Conservation (phyloP, 768 basidiomycete genomes). For the Suillus occidentalis region DNA sequence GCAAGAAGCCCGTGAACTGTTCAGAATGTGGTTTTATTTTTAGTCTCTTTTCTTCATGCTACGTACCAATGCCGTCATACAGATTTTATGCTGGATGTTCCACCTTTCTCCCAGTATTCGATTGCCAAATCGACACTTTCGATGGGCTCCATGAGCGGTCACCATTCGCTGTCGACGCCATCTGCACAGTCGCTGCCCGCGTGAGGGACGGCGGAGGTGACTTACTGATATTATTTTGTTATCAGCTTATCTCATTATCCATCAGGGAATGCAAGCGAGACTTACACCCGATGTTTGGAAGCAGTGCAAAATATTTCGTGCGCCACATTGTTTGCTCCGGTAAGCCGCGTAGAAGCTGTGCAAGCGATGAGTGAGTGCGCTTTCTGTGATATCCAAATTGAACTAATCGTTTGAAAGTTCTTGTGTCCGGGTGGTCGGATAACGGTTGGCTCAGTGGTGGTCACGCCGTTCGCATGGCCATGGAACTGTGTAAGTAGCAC, state of each 20-base stretch:
- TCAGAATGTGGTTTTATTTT: slow-evolving; percentile 60
- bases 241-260: slow-evolving; percentile 13
- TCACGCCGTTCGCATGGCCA: slow-evolving; percentile 96
- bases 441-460: slow-evolving; percentile 95
- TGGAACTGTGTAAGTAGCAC: slow-evolving; percentile 75
- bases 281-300: slow-evolving; percentile 69
- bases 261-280: slow-evolving; percentile 72
- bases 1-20: slow-evolving; percentile 81
- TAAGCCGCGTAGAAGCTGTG: slow-evolving; percentile 81
- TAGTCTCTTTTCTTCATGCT: slow-evolving; percentile 4
- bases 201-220: slow-evolving; percentile 88
- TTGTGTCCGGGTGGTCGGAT: slow-evolving; percentile 93
- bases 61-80: slow-evolving; percentile 15
- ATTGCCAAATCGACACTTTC: slow-evolving; percentile 79
- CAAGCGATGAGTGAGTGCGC: slow-evolving; percentile 82
- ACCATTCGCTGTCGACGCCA: slow-evolving; percentile 89
- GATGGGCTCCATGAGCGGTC: slow-evolving; percentile 85
- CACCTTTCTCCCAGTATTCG: slow-evolving; percentile 87
- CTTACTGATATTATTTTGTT: not conserved
- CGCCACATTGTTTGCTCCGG: slow-evolving; percentile 85
- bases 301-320: slow-evolving; percentile 86
- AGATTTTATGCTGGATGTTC: slow-evolving; percentile 95
- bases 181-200: slow-evolving; percentile 91
- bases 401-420: slow-evolving; percentile 46
- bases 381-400: not conserved